Evolutionary conservation across 2,329 filamentous ascomycete genomes (phyloP).

Genomic region (Phaeophleospora eucalypticola): DNA sequence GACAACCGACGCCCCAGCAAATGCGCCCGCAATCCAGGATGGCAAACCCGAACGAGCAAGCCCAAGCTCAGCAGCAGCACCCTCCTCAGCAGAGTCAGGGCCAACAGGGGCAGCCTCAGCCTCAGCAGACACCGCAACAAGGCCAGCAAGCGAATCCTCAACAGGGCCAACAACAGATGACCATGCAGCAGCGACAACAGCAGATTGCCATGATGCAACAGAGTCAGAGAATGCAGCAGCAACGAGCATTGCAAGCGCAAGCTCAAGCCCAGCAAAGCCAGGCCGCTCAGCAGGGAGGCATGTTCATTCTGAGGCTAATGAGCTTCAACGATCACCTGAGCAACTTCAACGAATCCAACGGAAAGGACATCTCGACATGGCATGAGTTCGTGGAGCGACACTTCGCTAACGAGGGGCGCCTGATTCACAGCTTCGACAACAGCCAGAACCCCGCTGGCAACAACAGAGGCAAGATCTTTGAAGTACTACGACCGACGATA

Average conservation of each 20-base stretch:
- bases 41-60: conserved; percentile 31
- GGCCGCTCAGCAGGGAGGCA: conserved; percentile 32
- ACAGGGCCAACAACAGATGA: conserved; percentile 43
- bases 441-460: conserved; percentile 26
- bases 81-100: conserved; percentile 24
- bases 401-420: conserved; percentile 72
- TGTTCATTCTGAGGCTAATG: conserved; percentile 51
- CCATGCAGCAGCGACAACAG: conserved; percentile 34
- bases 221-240: conserved; percentile 25
- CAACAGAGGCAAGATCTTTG: conserved; percentile 67
- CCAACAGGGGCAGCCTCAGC: conserved; percentile 36
- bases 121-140: conserved; percentile 32
- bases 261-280: conserved; percentile 26
- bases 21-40: conserved; percentile 39
- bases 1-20: conserved; percentile 35
- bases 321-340: conserved; percentile 56
- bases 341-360: conserved; percentile 52
- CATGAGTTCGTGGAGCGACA: conserved; percentile 72
- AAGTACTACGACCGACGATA: conserved; percentile 76
- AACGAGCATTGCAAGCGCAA: conserved; percentile 26
- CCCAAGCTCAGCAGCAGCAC: conserved; percentile 28
- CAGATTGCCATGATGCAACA: conserved; percentile 16
- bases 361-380: conserved; percentile 72
- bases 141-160: conserved; percentile 11
- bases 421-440: conserved; percentile 48